Evolutionary conservation across 495 filamentous ascomycete species (phyloP), one percentile per base, ranked within the genome.

Genomic region (Daldinia bambusicola): DNA sequence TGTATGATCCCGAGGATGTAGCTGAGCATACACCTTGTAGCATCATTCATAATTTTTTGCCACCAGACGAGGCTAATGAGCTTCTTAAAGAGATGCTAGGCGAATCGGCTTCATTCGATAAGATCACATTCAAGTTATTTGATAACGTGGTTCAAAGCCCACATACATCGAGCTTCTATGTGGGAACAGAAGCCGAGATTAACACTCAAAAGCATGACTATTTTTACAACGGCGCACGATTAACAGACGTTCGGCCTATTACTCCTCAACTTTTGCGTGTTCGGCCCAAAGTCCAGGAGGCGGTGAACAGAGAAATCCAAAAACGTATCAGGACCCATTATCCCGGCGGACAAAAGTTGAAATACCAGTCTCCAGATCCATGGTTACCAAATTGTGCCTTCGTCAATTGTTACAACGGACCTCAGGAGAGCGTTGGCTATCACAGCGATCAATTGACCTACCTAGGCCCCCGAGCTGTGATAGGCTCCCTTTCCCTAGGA

Each of bases 401-500:
- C 69, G 94, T 97, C 0, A 99, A 99, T 75, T 95, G 92, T 80
- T 99, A 99, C 75, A 81, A 89, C 66, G 94, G 94, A 0, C 89
- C 88, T 0, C 78, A 85, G 1, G 88, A 99, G 80, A 91, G 83
- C 56, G 94, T 98, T 0, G 95, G 95, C 18, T 99, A 91, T 79
- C 95, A 99, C 74, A 87, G 90, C 12, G 95, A 99, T 71, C 92
- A 97, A 66, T 81, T 97, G 9, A 98, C 95, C 2, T 99, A 98
- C 79, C 84, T 98, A 4, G 95, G 95, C 0, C 95, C 95, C 0
- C 87, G 89, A 55, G 86, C 95, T 14, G 82, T 95, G 4, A 99
- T 99, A 61, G 95, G 94, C 5, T 95, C 92, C 45, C 78, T 99
- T 2, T 96, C 92, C 66, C 84, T 99, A 3, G 95, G 95, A 6